Conservation (phyloP, 768 basidiomycete species). For the Candolleomyces aberdarensis region DNA sequence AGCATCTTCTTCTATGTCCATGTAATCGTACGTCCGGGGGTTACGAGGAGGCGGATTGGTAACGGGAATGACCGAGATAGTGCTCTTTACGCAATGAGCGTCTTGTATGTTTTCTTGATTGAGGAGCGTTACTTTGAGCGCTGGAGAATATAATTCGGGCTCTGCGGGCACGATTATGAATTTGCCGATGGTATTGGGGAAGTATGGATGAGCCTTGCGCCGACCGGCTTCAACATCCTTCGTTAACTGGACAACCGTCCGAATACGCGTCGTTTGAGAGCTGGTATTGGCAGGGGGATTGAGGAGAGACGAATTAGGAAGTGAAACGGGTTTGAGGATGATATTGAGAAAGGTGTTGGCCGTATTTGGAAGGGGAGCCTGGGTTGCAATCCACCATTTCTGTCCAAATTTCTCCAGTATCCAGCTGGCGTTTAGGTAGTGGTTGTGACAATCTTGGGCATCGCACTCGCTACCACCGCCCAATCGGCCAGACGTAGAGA, state of each 20-base stretch:
- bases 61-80: conserved; percentile 49
- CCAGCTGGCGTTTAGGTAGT: conserved; percentile 86
- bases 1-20: conserved; percentile 8
- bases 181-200: conserved; percentile 59
- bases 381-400: conserved; percentile 84
- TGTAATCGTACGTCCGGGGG: conserved; percentile 3
- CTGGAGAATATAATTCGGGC: conserved; percentile 31
- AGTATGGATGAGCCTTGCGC: conserved; percentile 76
- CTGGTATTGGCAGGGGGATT: not conserved
- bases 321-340: conserved; percentile 46
- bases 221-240: conserved; percentile 65
- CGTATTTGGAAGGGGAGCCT: conserved; percentile 72
- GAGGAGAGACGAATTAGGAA: conserved; percentile 24
- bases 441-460: conserved; percentile 1
- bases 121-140: conserved; percentile 59
- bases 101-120: conserved; percentile 43
- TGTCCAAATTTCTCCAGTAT: conserved; percentile 70
- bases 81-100: conserved; percentile 61
- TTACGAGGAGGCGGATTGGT: conserved; percentile 10
- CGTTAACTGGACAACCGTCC: conserved; percentile 83
- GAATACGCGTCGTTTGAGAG: conserved; percentile 43
- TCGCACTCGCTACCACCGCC: no score
- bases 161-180: conserved; percentile 46
- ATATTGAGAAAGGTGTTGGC: conserved; percentile 75
- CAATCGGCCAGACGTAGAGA: conserved; percentile 23